Conservation (phyloP, 345 rosid genomes). For the Dovyalis caffra region DNA sequence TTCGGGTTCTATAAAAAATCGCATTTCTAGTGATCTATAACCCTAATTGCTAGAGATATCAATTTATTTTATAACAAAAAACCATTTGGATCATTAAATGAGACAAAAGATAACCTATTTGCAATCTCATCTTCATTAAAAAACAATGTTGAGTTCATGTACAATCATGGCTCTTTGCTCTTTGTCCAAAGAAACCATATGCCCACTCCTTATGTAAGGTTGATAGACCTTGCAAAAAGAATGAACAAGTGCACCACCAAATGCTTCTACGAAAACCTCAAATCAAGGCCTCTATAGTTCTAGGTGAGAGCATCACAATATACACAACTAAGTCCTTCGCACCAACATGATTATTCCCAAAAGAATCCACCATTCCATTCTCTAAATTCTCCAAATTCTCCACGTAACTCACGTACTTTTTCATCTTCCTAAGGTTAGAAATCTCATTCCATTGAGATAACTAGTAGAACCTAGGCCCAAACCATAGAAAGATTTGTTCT, state of each 20-base stretch:
- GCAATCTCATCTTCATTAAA: conserved; percentile 33
- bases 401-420: conserved; percentile 59
- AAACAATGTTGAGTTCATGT: conserved; percentile 39
- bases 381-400: conserved; percentile 59
- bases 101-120: conserved; percentile 46
- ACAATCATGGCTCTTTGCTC: conserved; percentile 40
- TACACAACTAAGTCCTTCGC: conserved; percentile 70
- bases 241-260: conserved; percentile 50
- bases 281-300: conserved; percentile 78
- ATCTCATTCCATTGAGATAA: conserved; percentile 69
- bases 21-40: conserved; percentile 40
- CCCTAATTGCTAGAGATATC: conserved; percentile 71
- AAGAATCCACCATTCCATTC: conserved; percentile 35
- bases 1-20: background rate
- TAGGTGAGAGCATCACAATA: conserved; percentile 78
- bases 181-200: conserved; percentile 62
- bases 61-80: conserved; percentile 80
- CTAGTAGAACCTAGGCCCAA: conserved; percentile 96
- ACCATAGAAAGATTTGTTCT: conserved; percentile 74
- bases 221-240: conserved; percentile 58
- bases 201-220: conserved; percentile 69
- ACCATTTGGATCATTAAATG: conserved; percentile 86
- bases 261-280: conserved; percentile 52
- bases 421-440: conserved; percentile 82
- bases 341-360: conserved; percentile 38